phyloP scores from a whole-genome alignment of 352 stramenopile genomes.

The Thalassiosira livingstoniorum region DNA sequence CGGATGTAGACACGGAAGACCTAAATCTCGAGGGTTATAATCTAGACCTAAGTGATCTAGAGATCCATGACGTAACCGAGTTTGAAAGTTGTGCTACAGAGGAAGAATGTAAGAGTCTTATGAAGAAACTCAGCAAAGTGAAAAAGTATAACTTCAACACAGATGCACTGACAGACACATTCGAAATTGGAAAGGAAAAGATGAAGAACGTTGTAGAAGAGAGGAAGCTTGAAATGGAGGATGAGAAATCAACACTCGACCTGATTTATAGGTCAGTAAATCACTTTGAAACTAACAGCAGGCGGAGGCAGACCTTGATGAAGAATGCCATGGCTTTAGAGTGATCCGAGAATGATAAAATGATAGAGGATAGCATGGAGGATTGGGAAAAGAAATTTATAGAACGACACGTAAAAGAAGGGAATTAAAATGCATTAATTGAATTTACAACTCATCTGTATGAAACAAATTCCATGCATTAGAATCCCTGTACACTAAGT shows the following conservation, averaged over 20 bases:
- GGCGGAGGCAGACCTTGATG: too few relatives aligned
- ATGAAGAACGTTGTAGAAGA: not conserved
- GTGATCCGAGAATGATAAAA: not conserved
- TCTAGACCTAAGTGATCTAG: too few relatives aligned
- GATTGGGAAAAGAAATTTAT: not conserved
- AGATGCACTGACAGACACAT: not conserved
- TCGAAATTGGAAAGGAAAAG: not conserved
- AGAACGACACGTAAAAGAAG: not conserved
- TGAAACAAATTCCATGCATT: not conserved
- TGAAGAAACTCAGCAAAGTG: not conserved
- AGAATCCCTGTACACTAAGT: not conserved
- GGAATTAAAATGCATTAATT: not conserved
- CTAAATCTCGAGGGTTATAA: too few relatives aligned
- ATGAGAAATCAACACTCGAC: not conserved
- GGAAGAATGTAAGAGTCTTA: not conserved
- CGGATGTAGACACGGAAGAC: too few relatives aligned
- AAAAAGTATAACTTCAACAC: not conserved
- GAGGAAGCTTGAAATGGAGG: not conserved
- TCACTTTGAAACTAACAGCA: not conserved
- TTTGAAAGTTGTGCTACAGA: too few relatives aligned
- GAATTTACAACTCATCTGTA: not conserved
- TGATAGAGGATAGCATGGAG: not conserved
- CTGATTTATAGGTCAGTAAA: not conserved
- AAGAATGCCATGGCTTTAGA: not conserved
- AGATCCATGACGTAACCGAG: too few relatives aligned